Conservation (phyloP, 2,329 filamentous ascomycete genomes). For the Penicillium sp. region DNA sequence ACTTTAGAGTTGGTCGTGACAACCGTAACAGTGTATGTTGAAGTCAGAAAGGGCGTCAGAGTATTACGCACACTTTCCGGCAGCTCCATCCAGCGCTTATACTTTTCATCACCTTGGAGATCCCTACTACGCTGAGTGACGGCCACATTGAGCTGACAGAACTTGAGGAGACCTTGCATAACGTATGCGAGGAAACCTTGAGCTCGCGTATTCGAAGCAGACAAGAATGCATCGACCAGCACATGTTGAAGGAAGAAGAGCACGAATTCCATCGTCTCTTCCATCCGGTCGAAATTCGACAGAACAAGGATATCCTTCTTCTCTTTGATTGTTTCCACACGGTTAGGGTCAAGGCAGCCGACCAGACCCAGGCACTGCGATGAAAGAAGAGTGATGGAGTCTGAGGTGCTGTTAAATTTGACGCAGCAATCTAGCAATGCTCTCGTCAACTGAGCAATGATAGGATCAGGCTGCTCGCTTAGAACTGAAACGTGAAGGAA, state of each 20-base stretch:
- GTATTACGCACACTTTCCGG: slow-evolving; percentile 78
- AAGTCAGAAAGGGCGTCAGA: slow-evolving; percentile 84
- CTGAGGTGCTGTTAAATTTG: slow-evolving; percentile 72
- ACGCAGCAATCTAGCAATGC: slow-evolving; percentile 83
- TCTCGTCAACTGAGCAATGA: slow-evolving; percentile 72
- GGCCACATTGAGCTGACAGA: slow-evolving; percentile 71
- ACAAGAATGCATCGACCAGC: slow-evolving; percentile 87
- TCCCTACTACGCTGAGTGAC: slow-evolving; percentile 56
- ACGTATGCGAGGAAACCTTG: slow-evolving; percentile 92
- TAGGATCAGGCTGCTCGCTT: slow-evolving; percentile 79
- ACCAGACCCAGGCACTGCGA: slow-evolving; percentile 85
- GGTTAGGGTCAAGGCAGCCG: slow-evolving; percentile 89
- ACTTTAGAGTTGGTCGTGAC: slow-evolving; percentile 59
- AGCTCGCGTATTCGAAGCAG: slow-evolving; percentile 81
- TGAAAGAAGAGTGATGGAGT: slow-evolving; percentile 72
- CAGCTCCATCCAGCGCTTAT: slow-evolving; percentile 76
- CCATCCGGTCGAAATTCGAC: slow-evolving; percentile 78
- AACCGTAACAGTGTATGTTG: slow-evolving; percentile 75
- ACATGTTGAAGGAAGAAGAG: slow-evolving; percentile 84
- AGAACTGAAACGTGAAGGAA: slow-evolving; percentile 79
- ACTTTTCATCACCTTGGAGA: slow-evolving; percentile 63
- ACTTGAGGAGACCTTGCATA: slow-evolving; percentile 87
- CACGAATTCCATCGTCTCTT: slow-evolving; percentile 84
- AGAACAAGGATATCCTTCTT: slow-evolving; percentile 83
- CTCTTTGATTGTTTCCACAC: slow-evolving; percentile 77